Conservation (phyloP, 257 asterid genomes). For the Rhazya stricta region DNA sequence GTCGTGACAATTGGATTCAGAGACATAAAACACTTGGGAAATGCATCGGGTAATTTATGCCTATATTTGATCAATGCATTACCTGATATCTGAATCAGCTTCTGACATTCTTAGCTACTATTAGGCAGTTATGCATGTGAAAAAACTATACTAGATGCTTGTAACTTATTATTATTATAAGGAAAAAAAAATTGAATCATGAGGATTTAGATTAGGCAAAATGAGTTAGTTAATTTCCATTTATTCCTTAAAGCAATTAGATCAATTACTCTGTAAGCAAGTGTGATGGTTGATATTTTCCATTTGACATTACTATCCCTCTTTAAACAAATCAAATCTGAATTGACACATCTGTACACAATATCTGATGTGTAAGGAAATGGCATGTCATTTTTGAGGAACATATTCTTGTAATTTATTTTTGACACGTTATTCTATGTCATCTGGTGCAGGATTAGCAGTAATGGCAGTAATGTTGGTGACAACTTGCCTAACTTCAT, state of each 20-base stretch:
- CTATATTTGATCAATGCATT: not conserved
- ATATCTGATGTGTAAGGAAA: not conserved
- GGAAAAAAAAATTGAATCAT: not conserved
- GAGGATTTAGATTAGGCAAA: not conserved
- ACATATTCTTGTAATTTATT: not conserved
- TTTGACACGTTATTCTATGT: not conserved
- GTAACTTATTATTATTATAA: not conserved
- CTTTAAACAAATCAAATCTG: not conserved
- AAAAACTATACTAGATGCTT: not conserved
- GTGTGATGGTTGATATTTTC: not conserved
- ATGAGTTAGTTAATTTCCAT: not conserved
- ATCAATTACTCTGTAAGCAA: not conserved
- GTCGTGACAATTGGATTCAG: constrained; percentile 94
- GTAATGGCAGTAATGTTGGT: constrained; percentile 98
- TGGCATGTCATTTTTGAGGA: not conserved
- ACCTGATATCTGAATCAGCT: not conserved
- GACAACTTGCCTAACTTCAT: constrained; percentile 89
- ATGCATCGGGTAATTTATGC: constrained; percentile 65
- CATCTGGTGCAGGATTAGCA: constrained; percentile 61
- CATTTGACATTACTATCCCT: not conserved
- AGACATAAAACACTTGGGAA: constrained; percentile 90
- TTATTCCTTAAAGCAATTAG: not conserved
- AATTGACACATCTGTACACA: not conserved
- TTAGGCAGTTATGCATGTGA: not conserved
- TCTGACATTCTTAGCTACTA: not conserved